A percentile compares a stretch with the other conserved stretches of the same genome.
These are phyloP conservation scores for Leccinum pellstonianum DNA, from an alignment of 768 basidiomycete genomes.

Conservation along the genomic window DNA sequence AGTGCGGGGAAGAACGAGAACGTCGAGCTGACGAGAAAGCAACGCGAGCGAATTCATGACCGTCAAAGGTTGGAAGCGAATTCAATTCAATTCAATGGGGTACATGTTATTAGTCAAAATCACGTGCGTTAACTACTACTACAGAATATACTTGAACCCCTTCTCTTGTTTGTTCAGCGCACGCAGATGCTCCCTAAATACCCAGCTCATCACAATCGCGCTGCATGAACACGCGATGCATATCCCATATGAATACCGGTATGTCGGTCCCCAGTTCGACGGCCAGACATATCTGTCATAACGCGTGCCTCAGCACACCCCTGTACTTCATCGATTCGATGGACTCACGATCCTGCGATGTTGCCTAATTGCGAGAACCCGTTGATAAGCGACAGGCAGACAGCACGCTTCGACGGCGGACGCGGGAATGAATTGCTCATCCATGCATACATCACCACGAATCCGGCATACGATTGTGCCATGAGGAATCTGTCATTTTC, in stretches of 20 bases:
- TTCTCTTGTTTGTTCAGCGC: slow-evolving; percentile 40
- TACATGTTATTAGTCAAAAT: background rate
- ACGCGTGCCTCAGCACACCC: background rate
- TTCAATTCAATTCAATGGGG: background rate
- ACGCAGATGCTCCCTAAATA: slow-evolving; percentile 44
- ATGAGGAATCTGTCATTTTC: slow-evolving; percentile 59
- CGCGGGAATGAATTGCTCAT: slow-evolving; percentile 62
- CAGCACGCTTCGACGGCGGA: slow-evolving; percentile 81
- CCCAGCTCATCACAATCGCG: slow-evolving; percentile 49
- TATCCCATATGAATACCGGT: slow-evolving; percentile 70
- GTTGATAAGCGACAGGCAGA: slow-evolving; percentile 79
- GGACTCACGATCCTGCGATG: slow-evolving; percentile 72
- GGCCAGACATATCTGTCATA: slow-evolving; percentile 62
- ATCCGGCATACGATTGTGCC: slow-evolving; percentile 71
- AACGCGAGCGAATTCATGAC: slow-evolving; percentile 80
- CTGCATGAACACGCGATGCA: slow-evolving; percentile 58
- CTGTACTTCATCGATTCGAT: background rate
- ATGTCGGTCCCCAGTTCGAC: slow-evolving; percentile 65
- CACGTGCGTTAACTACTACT: slow-evolving; percentile 8
- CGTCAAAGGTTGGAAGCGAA: background rate
- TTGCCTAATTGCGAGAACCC: slow-evolving; percentile 83
- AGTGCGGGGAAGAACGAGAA: slow-evolving; percentile 58
- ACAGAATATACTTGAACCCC: slow-evolving; percentile 51
- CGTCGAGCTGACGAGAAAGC: slow-evolving; percentile 82
- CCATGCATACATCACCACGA: slow-evolving; percentile 61